phyloP scores from a whole-genome alignment of 2,329 filamentous ascomycete species.

The Aschersonia sp. region DNA sequence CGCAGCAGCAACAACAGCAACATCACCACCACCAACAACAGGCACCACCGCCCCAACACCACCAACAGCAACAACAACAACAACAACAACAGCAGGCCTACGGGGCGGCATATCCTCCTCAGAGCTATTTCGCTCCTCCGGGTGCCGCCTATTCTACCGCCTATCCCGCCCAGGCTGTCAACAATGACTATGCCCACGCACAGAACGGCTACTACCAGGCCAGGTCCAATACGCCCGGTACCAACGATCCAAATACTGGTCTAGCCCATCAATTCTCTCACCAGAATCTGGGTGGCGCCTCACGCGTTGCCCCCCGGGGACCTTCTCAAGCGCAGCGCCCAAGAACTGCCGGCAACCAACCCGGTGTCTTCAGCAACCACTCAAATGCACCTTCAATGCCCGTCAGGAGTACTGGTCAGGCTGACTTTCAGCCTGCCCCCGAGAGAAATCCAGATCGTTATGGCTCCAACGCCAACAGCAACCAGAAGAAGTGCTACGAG shows the following conservation, averaged over 20 bases:
- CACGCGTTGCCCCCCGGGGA: conserved; percentile 50
- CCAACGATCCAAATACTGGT: conserved; percentile 77
- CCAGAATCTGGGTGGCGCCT: conserved; percentile 72
- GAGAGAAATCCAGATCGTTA: conserved; percentile 63
- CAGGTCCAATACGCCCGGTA: conserved; percentile 41
- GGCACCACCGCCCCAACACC: conserved; percentile 21
- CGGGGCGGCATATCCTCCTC: conserved; percentile 27
- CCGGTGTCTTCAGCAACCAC: conserved; percentile 50
- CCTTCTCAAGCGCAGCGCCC: conserved; percentile 63
- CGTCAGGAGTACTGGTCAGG: conserved; percentile 32
- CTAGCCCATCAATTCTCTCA: conserved; percentile 94
- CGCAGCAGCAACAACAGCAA: conserved; percentile 21
- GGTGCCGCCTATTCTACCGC: conserved; percentile 38
- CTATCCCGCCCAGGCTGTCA: conserved; percentile 22
- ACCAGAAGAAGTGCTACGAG: conserved; percentile 56
- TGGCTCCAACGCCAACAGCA: conserved; percentile 48
- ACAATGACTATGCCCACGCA: conserved; percentile 35
- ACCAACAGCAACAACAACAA: conserved; percentile 15
- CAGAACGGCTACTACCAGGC: conserved; percentile 32
- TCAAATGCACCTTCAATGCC: conserved; percentile 49
- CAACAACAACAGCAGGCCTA: conserved; percentile 31
- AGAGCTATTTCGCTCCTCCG: conserved; percentile 48
- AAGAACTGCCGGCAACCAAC: conserved; percentile 66
- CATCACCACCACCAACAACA: conserved; percentile 25
- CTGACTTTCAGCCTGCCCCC: conserved; percentile 64